Conservation (phyloP, 768 basidiomycete genomes). For the Boletus pseudo-olivaceus region DNA sequence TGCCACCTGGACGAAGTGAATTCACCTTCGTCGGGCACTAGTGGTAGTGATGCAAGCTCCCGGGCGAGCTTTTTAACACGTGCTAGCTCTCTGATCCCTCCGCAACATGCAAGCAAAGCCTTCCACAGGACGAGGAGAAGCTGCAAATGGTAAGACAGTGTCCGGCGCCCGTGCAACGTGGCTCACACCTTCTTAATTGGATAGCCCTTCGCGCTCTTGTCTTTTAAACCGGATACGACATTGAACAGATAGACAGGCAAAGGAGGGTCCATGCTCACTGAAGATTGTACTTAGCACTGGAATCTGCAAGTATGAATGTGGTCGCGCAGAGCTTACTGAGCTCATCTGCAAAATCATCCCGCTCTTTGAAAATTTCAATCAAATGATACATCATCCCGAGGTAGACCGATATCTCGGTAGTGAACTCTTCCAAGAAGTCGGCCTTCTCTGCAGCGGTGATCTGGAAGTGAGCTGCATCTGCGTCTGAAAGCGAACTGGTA, state of each 20-base stretch:
- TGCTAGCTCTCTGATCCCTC: conserved; percentile 82
- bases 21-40: conserved; percentile 45
- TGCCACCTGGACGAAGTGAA: conserved; percentile 6
- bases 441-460: conserved; percentile 67
- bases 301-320: not conserved
- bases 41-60: conserved; percentile 76
- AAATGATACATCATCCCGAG: conserved; percentile 94
- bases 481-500: conserved; percentile 68
- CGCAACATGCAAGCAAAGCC: conserved; percentile 84
- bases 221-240: conserved; percentile 83
- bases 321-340: conserved; percentile 62
- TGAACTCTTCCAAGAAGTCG: conserved; percentile 84
- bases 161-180: not conserved
- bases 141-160: conserved; percentile 38
- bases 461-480: conserved; percentile 66
- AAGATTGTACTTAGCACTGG: conserved; percentile 5
- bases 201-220: conserved; percentile 92
- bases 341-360: conserved; percentile 95
- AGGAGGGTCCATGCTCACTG: conserved; percentile 95
- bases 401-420: conserved; percentile 90
- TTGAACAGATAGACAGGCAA: conserved; percentile 90
- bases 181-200: conserved; percentile 87
- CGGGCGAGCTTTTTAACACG: conserved; percentile 83
- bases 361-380: conserved; percentile 88
- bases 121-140: conserved; percentile 95